phyloP scores from a whole-genome alignment of 352 stramenopile genomes.

The Phytophthora pini region DNA sequence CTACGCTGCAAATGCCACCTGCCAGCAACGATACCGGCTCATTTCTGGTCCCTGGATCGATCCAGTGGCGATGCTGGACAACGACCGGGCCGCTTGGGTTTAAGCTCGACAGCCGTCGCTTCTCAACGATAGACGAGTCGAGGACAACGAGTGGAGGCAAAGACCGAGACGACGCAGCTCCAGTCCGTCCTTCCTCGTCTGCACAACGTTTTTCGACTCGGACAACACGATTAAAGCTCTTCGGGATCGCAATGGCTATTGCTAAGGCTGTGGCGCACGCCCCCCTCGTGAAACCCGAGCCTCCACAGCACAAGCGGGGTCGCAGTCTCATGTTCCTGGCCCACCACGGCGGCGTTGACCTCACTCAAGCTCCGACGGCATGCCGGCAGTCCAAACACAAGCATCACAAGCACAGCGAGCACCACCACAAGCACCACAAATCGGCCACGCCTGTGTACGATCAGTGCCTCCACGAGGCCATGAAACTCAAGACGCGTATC shows the following conservation, averaged over 20 bases:
- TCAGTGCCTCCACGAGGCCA: slow-evolving; percentile 48
- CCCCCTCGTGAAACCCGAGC: slow-evolving; percentile 10
- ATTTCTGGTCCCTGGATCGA: slow-evolving; percentile 29
- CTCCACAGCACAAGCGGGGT: slow-evolving; percentile 24
- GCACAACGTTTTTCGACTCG: slow-evolving; percentile 19
- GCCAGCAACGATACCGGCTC: slow-evolving; percentile 12
- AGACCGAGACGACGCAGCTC: slow-evolving; percentile 18
- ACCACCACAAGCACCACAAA: slow-evolving; percentile 25
- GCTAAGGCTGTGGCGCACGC: slow-evolving; percentile 18
- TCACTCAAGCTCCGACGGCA: slow-evolving; percentile 9
- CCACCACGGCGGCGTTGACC: slow-evolving; percentile 41
- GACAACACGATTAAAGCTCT: slow-evolving; percentile 16
- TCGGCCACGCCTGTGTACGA: slow-evolving; percentile 35
- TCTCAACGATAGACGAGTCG: slow-evolving; percentile 35
- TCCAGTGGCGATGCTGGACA: slow-evolving; percentile 4
- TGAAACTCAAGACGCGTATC: slow-evolving; percentile 70
- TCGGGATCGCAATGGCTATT: slow-evolving; percentile 23
- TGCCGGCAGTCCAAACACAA: slow-evolving; percentile 21
- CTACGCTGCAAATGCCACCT: slow-evolving; percentile 18
- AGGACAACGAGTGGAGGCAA: slow-evolving; percentile 30
- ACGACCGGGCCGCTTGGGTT: slow-evolving; percentile 7
- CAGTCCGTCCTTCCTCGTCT: slow-evolving; percentile 34
- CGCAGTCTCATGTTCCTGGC: slow-evolving; percentile 40
- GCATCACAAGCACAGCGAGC: slow-evolving; percentile 9
- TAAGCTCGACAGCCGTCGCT: slow-evolving; percentile 16